phyloP scores from a whole-genome alignment of 2,329 filamentous ascomycete species.

The Colletotrichum brevisporum region DNA sequence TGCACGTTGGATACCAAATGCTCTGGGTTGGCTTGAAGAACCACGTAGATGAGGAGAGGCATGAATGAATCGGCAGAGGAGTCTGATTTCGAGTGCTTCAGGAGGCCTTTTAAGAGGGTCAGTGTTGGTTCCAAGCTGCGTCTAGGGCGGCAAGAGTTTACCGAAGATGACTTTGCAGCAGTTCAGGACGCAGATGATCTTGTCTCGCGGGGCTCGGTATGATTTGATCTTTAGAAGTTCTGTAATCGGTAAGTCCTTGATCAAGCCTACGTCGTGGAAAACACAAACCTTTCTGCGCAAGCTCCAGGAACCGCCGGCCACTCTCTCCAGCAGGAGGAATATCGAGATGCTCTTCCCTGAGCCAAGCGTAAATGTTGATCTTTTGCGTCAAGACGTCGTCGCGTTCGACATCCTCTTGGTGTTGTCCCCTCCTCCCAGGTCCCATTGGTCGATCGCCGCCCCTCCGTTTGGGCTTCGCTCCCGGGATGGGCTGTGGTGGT shows the following conservation, averaged over 20 bases:
- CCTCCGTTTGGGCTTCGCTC: slow-evolving; percentile 77
- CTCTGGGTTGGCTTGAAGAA: slow-evolving; percentile 93
- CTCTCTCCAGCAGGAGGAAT: slow-evolving; percentile 88
- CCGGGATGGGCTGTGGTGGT: slow-evolving; percentile 80
- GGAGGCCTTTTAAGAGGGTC: slow-evolving; percentile 71
- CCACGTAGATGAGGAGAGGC: slow-evolving; percentile 94
- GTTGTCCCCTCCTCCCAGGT: slow-evolving; percentile 91
- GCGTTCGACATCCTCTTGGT: slow-evolving; percentile 97
- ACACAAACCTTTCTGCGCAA: slow-evolving; percentile 85
- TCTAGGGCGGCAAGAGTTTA: slow-evolving; percentile 54
- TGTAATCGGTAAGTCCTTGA: slow-evolving; percentile 55
- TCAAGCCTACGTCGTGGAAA: slow-evolving; percentile 8
- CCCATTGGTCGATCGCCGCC: slow-evolving; percentile 78
- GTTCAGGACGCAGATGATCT: slow-evolving; percentile 98
- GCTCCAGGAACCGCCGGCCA: slow-evolving; percentile 86
- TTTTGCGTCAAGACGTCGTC: slow-evolving; percentile 98
- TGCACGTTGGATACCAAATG: slow-evolving; percentile 98
- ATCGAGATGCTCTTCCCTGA: slow-evolving; percentile 92
- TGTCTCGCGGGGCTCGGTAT: slow-evolving; percentile 96
- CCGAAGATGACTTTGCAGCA: slow-evolving; percentile 99
- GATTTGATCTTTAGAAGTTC: slow-evolving; percentile 97
- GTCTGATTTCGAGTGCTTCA: slow-evolving; percentile 93
- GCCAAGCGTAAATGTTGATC: slow-evolving; percentile 96
- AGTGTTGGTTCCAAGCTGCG: background rate
- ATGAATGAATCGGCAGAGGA: slow-evolving; percentile 97